Conservation (phyloP, 2,329 filamentous ascomycete species). For the Fonsecaea monophora region DNA sequence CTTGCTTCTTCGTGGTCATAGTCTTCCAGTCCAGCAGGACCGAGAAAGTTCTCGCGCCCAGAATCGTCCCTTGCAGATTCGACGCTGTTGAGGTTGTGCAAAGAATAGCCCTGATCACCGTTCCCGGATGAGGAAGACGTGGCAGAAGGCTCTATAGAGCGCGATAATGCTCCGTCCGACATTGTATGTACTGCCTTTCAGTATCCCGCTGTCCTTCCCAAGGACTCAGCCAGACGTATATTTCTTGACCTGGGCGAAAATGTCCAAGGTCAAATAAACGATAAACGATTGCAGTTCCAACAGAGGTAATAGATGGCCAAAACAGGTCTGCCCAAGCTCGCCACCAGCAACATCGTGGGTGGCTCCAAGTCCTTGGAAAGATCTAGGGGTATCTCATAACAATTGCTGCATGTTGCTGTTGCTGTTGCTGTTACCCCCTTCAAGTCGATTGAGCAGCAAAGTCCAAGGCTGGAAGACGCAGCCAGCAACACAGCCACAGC, state of each 20-base stretch:
- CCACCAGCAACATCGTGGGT: not conserved
- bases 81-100: not conserved
- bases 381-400: not conserved
- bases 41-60: not conserved
- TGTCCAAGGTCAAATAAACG: not conserved
- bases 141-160: not conserved
- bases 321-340: not conserved
- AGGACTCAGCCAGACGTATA: not conserved
- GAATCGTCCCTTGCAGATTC: not conserved
- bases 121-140: not conserved
- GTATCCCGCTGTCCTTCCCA: not conserved
- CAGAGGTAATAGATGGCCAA: not conserved
- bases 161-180: not conserved
- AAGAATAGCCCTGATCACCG: not conserved
- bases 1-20: slow-evolving; percentile 8
- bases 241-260: not conserved
- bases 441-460: not conserved
- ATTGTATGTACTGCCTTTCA: not conserved
- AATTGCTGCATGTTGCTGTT: not conserved
- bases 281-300: not conserved
- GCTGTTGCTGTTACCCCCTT: not conserved
- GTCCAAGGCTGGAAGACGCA: not conserved
- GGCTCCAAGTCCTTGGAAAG: not conserved
- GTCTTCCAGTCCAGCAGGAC: not conserved
- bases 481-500: not conserved